Base-by-base conservation (phyloP, 1,284 basidiomycete species). In the Pascua guehoae region DNA sequence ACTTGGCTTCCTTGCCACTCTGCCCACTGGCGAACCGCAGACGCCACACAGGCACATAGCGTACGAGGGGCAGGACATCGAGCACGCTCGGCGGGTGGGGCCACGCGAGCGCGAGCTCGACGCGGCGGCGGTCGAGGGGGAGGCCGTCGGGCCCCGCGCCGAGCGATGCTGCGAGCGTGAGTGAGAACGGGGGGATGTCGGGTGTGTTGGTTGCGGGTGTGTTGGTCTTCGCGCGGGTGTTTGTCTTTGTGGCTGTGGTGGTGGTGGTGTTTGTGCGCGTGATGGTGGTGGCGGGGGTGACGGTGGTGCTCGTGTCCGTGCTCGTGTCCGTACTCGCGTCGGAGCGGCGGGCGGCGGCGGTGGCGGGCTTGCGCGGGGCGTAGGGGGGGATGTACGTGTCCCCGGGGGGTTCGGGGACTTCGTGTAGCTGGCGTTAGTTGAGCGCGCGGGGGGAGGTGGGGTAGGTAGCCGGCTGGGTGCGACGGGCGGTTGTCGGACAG, bases 21-120 rank as follows among this genome's bases (percentile, higher is more conserved):
- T 12, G 41, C 17, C 36, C 51, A 40, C 44, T 32, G 17, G 48
- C 43, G 39, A 47, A 7, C 24, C 56, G 50, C 42, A 62, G 45
- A 4, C 50, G 49, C 54, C 57, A 59, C 12, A 18, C 9, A 1
- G 61, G 61, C 10, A 54, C 12, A 37, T 49, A 59, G 18, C 48
- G 49, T n/a, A 57, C 54, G 9, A 58, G 40, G 5, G 61, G 61
- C 41, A 62, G 32, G 43, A 54, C 54, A 15, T 32, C 42, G 57
- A 57, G 58, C 5, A 54, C 16, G 36, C 54, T 49, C 38, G 37
- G 14, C 16, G 45, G 45, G 5, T 42, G 0, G 12, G 57, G 49
- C 66, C 66, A 67, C 10, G 53, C 36, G 41, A 67, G 51, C 50
- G 61, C 56, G 41, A 67, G 57, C 56, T 67, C 64, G 53, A 66